Base-by-base conservation (phyloP, 345 rosid species). In the Salix caprea region DNA sequence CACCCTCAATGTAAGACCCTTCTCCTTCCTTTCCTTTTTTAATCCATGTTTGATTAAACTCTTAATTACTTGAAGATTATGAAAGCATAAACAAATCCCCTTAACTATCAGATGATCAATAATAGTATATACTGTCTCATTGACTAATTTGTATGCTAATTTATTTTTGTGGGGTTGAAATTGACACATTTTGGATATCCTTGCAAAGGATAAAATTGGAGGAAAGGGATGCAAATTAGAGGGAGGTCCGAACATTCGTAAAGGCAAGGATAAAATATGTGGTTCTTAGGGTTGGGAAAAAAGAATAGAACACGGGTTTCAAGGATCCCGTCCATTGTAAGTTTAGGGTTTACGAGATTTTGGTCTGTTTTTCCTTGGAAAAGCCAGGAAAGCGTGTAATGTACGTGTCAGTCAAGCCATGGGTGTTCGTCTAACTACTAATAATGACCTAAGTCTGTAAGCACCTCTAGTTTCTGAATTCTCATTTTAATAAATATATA, bases 1-100 rank as follows among this genome's bases (percentile, higher is more conserved):
- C 36, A 88, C 90, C 28, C 88, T 91, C 90, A 89, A 88, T 84
- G 96, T 91, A 86, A 89, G 90, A 58, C 18, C 48, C 40, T 46
- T 39, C 23, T 8, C 23, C 23, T 19, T 13, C 10, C 34, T 6
- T 21, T n/a, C 72, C 34, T 12, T 65, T 65, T 69, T 26, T 2
- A 19, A 64, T 26, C 40, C 2, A 4, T 56, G 5, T n/a, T 56
- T 56, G 13, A 24, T 39, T 28, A 23, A 6, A 12, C 39, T 16
- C 37, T n/a, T 48, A 18, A 24, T 32, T 36, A 28, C 18, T 4
- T 52, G 18, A n/a, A 15, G 40, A 15, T 34, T 15, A 19, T 42
- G 4, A 8, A 26, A 66, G 1, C 4, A 3, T 19, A 36, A 36
- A 36, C 37, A 36, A 10, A 40, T 9, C 44, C 16, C 26, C 71